Conservation (phyloP, 768 basidiomycete species). For the Clitopilus passeckerianus region DNA sequence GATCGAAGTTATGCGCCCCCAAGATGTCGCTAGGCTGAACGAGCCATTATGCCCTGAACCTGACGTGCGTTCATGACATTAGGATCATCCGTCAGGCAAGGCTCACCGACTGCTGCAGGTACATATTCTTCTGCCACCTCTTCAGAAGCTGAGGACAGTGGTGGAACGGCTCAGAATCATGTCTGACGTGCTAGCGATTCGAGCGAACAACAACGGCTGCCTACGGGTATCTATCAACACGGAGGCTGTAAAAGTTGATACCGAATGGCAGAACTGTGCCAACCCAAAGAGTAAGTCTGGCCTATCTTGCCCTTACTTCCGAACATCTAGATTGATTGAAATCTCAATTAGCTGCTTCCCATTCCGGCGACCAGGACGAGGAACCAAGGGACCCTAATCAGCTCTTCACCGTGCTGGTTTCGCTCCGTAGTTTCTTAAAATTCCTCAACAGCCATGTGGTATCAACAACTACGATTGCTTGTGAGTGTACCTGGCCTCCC, state of each 20-base stretch:
- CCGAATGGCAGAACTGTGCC: constrained; percentile 71
- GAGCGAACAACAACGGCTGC: constrained; percentile 60
- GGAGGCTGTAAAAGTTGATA: constrained; percentile 73
- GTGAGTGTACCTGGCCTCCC: constrained; percentile 36
- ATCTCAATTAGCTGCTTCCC: neutral
- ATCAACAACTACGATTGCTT: constrained; percentile 80
- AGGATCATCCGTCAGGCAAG: neutral
- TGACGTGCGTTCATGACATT: constrained; percentile 46
- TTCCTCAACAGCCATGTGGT: constrained; percentile 79
- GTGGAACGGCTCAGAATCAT: constrained; percentile 70
- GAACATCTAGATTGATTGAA: neutral
- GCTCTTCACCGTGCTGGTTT: constrained; percentile 63
- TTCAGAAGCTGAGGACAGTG: constrained; percentile 73
- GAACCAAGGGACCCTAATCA: constrained; percentile 49
- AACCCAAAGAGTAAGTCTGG: constrained; percentile 53
- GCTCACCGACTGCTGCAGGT: constrained; percentile 38
- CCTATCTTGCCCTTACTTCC: constrained; percentile 1
- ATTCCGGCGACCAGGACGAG: constrained; percentile 21
- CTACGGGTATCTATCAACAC: constrained; percentile 53
- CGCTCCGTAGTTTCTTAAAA: constrained; percentile 71
- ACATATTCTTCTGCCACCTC: constrained; percentile 71
- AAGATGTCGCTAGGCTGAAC: constrained; percentile 63
- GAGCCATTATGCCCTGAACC: constrained; percentile 87
- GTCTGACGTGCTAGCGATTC: constrained; percentile 63
- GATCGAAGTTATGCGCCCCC: constrained; percentile 75